Percentiles rank a stretch among this genome's conserved stretches.
Conservation (phyloP, 176 grass and related monocot species). For the Ampelocalamus luodianensis region DNA sequence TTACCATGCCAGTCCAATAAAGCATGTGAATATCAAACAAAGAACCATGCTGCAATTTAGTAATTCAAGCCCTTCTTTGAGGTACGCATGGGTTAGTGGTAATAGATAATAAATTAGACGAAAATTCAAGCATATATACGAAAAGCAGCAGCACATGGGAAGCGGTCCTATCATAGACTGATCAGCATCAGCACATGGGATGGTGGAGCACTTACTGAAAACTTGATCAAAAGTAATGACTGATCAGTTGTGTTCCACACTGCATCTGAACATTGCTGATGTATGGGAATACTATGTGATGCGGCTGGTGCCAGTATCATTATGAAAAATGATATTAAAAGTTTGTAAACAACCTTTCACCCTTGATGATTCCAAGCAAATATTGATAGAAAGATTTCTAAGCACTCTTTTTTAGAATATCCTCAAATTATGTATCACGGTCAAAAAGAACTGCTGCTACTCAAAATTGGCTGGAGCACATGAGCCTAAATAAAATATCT, state of each 20-base stretch:
- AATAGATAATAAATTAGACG: not conserved
- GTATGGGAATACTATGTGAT: not conserved
- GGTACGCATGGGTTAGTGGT: too few relatives aligned
- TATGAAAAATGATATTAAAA: not conserved
- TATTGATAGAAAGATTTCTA: too few relatives aligned
- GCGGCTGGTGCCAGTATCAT: not conserved
- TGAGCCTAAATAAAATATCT: not conserved
- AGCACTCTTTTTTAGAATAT: not conserved
- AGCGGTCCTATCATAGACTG: not conserved
- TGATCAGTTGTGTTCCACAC: not conserved
- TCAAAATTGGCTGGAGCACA: not conserved
- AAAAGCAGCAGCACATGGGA: not conserved
- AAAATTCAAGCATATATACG: not conserved
- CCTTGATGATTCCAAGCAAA: not conserved
- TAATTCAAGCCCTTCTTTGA: not conserved
- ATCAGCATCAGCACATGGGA: constrained; percentile 7
- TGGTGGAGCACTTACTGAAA: not conserved
- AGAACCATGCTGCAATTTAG: not conserved
- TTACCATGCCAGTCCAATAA: not conserved
- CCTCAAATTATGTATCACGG: not conserved
- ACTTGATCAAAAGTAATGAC: too few relatives aligned
- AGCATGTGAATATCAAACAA: not conserved
- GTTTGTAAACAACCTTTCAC: not conserved
- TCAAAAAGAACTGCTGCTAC: not conserved
- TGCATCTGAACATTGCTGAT: not conserved